Conservation (phyloP, 805 yeast genomes). For the Wickerhamomyces silvicola region DNA sequence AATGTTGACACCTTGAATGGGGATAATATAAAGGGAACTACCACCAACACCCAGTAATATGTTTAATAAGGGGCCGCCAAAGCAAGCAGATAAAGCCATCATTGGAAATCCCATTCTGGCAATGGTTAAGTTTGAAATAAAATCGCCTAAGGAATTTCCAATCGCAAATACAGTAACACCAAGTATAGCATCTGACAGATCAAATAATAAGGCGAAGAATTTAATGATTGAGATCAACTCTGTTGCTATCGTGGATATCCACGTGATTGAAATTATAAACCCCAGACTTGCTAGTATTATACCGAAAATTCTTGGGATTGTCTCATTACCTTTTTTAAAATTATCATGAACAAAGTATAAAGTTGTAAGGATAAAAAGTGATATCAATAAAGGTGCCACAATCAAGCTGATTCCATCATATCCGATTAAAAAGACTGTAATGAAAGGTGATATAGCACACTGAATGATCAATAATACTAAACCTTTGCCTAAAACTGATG, state of each 20-base stretch:
- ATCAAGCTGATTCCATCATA: constrained; percentile 8
- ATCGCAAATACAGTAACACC: constrained; percentile 90
- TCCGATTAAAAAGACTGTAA: constrained; percentile 9
- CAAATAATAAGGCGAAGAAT: constrained; percentile 50
- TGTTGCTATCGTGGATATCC: constrained; percentile 50
- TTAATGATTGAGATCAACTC: constrained; percentile 59
- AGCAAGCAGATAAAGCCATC: constrained; percentile 92
- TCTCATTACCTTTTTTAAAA: constrained; percentile 1
- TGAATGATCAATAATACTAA: constrained; percentile 24
- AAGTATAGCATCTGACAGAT: constrained; percentile 69
- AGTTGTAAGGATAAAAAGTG: constrained; percentile 3
- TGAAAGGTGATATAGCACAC: constrained; percentile 25
- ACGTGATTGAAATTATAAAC: constrained; percentile 58
- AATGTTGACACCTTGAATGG: constrained; percentile 17
- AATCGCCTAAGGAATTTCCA: constrained; percentile 90
- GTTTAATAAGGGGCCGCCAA: constrained; percentile 87
- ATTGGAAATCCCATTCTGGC: constrained; percentile 82
- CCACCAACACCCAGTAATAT: constrained; percentile 75
- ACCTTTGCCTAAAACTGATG: constrained; percentile 13
- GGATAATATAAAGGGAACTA: constrained; percentile 48
- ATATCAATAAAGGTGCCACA: background rate
- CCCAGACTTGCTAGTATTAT: constrained; percentile 40
- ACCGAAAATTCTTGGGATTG: background rate
- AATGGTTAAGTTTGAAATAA: constrained; percentile 76
- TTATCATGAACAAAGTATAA: too few relatives aligned